Evolutionary conservation across 2,329 filamentous ascomycete species (phyloP).

Genomic region (Aspergillus japonicus): DNA sequence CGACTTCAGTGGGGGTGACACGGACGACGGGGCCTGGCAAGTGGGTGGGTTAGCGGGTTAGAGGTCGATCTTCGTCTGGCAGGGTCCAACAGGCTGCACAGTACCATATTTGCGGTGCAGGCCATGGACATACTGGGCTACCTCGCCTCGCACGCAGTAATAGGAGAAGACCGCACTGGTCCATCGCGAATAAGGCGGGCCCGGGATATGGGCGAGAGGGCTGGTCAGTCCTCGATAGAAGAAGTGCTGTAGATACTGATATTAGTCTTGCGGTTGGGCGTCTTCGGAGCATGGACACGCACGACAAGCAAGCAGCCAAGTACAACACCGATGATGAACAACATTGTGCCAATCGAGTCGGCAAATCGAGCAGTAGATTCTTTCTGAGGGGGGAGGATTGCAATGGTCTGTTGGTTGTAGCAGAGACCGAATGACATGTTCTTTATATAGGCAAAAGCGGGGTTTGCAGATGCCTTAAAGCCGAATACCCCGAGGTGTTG

Average conservation of each 20-base stretch:
- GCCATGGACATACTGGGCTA: conserved; percentile 16
- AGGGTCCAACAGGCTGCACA: background rate
- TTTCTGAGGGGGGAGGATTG: background rate
- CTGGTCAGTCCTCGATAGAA: background rate
- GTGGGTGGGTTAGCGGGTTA: background rate
- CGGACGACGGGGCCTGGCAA: conserved; percentile 34
- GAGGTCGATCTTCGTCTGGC: background rate
- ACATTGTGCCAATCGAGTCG: background rate
- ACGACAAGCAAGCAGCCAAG: background rate
- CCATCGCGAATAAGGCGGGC: conserved; percentile 13
- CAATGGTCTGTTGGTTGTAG: background rate
- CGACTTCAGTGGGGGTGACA: conserved; percentile 24
- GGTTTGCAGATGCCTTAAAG: background rate
- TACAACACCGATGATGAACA: background rate
- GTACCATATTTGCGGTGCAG: conserved; percentile 18
- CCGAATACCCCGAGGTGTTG: background rate
- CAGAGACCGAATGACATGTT: background rate
- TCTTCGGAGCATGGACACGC: background rate
- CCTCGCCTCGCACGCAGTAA: conserved; percentile 9
- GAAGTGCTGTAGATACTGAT: background rate
- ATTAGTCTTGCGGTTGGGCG: background rate
- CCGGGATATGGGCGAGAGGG: conserved; percentile 8
- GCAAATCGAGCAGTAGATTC: background rate
- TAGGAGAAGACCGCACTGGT: conserved; percentile 11
- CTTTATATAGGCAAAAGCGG: background rate